Conservation (phyloP, 2,329 filamentous ascomycete species). For the Aspergillus sojae region DNA sequence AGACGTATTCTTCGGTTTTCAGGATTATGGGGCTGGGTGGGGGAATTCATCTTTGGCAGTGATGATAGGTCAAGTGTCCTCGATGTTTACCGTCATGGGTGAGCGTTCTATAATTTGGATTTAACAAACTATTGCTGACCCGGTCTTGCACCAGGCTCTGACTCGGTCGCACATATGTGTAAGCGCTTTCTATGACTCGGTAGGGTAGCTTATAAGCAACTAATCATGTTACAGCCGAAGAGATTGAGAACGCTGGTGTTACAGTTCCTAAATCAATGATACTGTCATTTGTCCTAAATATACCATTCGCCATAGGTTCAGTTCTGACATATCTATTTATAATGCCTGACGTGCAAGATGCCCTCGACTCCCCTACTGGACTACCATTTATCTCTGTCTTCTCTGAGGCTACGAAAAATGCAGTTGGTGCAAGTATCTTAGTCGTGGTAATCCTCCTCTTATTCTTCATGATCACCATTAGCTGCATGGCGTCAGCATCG, state of each 20-base stretch:
- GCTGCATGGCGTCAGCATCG: constrained; percentile 42
- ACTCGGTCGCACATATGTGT: constrained; percentile 7
- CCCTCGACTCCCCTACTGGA: constrained; percentile 44
- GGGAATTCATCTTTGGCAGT: not conserved
- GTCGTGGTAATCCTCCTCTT: constrained; percentile 46
- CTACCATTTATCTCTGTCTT: constrained; percentile 55
- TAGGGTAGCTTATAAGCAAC: accelerated
- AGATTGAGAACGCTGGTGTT: constrained; percentile 11
- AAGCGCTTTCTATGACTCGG: not conserved
- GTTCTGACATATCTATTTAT: constrained; percentile 48
- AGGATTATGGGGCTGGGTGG: constrained; percentile 4
- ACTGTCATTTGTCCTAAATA: constrained; percentile 7
- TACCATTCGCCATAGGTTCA: constrained; percentile 23
- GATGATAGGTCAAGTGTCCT: constrained; percentile 4
- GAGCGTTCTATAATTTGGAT: not conserved
- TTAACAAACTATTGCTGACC: too few relatives aligned
- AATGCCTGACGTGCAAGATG: constrained; percentile 31
- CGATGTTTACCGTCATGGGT: constrained; percentile 3
- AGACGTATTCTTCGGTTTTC: constrained; percentile 4
- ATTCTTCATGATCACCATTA: constrained; percentile 42
- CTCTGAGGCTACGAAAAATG: constrained; percentile 21
- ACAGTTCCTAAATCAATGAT: constrained; percentile 13
- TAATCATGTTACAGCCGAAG: constrained; percentile 3
- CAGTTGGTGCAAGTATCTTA: constrained; percentile 29
- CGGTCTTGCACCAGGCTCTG: not conserved